Conservation (phyloP, 208 protist species). For the Sergeia podlipaevii region DNA sequence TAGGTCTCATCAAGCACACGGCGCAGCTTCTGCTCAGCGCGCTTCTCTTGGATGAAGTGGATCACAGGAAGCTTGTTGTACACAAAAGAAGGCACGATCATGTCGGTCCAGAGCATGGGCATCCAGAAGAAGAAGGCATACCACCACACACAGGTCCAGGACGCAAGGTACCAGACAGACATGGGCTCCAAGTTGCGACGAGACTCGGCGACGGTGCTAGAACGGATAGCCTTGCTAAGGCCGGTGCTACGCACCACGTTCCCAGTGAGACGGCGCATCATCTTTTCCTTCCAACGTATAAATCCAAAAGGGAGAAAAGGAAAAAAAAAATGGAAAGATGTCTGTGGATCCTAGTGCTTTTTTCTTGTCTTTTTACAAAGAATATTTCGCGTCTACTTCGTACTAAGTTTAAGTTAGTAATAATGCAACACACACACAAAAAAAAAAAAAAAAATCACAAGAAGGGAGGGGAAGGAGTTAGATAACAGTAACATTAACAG, state of each 20-base stretch:
- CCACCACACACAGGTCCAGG: conserved; percentile 81
- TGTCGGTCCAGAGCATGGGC: conserved; percentile 81
- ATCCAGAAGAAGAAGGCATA: conserved; percentile 90
- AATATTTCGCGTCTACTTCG: neutral
- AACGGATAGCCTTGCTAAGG: conserved; percentile 27
- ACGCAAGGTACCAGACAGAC: conserved; percentile 84
- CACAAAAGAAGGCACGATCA: conserved; percentile 80
- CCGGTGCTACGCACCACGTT: conserved; percentile 28
- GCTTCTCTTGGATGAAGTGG: conserved; percentile 88
- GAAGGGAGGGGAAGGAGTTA: neutral
- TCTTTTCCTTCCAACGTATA: neutral
- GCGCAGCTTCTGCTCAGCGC: conserved; percentile 78
- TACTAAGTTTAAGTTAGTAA: neutral
- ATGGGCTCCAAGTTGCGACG: conserved; percentile 84
- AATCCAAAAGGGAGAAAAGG: no score
- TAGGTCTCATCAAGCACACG: conserved; percentile 82
- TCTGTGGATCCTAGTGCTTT: neutral
- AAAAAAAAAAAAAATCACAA: conserved; percentile 5
- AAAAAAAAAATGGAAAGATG: neutral
- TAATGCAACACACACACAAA: conserved; percentile 3
- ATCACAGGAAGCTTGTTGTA: conserved; percentile 88
- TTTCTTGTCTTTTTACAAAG: neutral
- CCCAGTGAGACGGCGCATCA: conserved; percentile 43
- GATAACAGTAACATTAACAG: neutral
- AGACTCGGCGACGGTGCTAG: conserved; percentile 25